A percentile compares a stretch with the other conserved stretches of the same genome.
phyloP scores from a whole-genome alignment of 352 stramenopile genomes.

The Thalassiosira sp. region DNA sequence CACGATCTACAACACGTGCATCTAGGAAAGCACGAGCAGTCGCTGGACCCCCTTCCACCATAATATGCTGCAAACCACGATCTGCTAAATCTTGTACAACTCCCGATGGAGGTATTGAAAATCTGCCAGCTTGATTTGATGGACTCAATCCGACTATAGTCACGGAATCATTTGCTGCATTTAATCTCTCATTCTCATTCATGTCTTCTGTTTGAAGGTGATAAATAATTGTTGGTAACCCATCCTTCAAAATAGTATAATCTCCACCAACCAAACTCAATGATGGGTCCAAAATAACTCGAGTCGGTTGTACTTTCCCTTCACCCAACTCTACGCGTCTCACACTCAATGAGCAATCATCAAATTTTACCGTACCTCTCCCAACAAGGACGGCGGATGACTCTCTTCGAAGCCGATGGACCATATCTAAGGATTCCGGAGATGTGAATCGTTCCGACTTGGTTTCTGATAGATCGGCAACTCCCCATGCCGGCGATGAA shows the following conservation, averaged over 20 bases:
- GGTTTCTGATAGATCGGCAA: constrained; percentile 77
- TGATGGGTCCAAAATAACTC: constrained; percentile 75
- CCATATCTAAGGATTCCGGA: constrained; percentile 72
- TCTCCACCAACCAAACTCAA: constrained; percentile 47
- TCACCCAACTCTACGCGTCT: constrained; percentile 53
- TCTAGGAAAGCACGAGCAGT: constrained; percentile 69
- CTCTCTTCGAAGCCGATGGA: constrained; percentile 71
- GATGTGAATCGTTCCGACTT: constrained; percentile 76
- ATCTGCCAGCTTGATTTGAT: constrained; percentile 14
- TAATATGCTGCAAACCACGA: constrained; percentile 64
- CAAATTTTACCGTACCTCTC: constrained; percentile 66
- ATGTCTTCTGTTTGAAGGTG: constrained; percentile 21
- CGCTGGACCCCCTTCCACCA: constrained; percentile 79
- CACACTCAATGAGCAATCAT: constrained; percentile 77
- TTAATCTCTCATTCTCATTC: neutral
- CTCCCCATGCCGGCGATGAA: constrained; percentile 48
- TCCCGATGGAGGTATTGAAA: constrained; percentile 31
- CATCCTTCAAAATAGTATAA: constrained; percentile 71
- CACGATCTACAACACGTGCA: constrained; percentile 65
- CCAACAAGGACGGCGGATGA: constrained; percentile 75
- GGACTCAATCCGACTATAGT: constrained; percentile 36
- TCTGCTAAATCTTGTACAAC: constrained; percentile 61
- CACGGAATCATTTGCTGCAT: constrained; percentile 20
- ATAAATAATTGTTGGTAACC: constrained; percentile 67
- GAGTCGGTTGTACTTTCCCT: constrained; percentile 52